Percentiles rank a stretch among this genome's conserved stretches.
Conservation (phyloP, 2,329 filamentous ascomycete genomes). For the Hypoxylon sp. region DNA sequence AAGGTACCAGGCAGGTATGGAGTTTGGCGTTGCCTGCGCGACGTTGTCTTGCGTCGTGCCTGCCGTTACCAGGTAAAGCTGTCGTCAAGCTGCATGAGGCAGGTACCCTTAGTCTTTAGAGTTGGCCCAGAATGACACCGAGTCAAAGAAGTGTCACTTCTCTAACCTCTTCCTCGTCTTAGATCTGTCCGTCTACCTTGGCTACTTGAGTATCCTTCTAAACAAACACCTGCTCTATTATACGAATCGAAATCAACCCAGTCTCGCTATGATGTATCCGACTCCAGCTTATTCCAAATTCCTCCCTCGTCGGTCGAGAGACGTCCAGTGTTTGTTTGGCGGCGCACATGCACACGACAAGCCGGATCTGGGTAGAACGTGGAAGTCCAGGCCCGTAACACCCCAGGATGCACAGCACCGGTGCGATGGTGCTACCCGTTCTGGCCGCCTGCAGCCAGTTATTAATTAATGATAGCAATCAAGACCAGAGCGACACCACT, state of each 20-base stretch:
- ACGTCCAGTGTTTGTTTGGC: conserved; percentile 18
- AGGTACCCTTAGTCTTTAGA: conserved; percentile 23
- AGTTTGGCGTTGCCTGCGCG: conserved; percentile 16
- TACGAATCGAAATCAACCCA: not conserved
- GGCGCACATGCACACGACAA: conserved; percentile 19
- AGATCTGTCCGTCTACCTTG: conserved; percentile 1
- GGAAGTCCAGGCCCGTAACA: conserved; percentile 1
- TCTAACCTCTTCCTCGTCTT: not conserved
- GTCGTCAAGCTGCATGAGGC: conserved; percentile 31
- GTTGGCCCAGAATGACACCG: not conserved
- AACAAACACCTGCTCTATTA: not conserved
- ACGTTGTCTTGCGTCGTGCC: not conserved
- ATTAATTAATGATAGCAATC: conserved; percentile 22
- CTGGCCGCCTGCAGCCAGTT: conserved; percentile 19
- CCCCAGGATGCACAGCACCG: conserved; percentile 10
- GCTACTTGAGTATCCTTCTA: not conserved
- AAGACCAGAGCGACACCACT: conserved; percentile 24
- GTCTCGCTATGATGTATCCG: not conserved
- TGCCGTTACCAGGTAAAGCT: conserved; percentile 11
- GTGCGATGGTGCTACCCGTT: conserved; percentile 23
- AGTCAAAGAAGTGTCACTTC: not conserved
- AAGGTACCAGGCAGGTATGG: not conserved
- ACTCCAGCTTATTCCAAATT: not conserved
- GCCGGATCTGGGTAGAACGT: conserved; percentile 31
- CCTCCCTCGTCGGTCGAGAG: not conserved